Conservation (phyloP, 495 filamentous ascomycete species). For the Echria macrotheca region DNA sequence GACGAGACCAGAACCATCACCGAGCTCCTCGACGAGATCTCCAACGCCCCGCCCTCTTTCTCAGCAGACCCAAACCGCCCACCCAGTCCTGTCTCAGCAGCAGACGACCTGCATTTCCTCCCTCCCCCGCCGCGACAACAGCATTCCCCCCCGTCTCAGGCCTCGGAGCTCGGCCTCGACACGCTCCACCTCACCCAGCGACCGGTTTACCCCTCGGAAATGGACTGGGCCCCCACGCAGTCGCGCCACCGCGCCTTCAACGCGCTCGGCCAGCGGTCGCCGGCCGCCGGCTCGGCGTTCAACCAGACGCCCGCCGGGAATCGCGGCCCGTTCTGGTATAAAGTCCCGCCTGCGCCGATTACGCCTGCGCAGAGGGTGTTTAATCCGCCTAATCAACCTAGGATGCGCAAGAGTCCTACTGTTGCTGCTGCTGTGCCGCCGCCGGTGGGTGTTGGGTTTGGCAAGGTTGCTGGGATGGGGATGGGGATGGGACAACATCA, state of each 20-base stretch:
- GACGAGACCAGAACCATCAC: slow-evolving; percentile 29
- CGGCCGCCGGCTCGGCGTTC: too few relatives aligned
- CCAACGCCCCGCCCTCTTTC: slow-evolving; percentile 6
- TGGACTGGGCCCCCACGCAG: slow-evolving; percentile 79
- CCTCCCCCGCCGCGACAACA: background rate
- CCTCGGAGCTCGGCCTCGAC: slow-evolving; percentile 12
- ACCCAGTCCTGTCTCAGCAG: slow-evolving; percentile 1
- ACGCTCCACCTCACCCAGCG: slow-evolving; percentile 10
- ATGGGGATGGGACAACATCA: background rate
- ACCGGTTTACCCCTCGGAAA: slow-evolving; percentile 45
- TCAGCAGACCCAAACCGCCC: background rate
- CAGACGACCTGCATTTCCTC: background rate
- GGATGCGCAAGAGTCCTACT: slow-evolving; percentile 38
- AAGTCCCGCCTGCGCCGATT: slow-evolving; percentile 59
- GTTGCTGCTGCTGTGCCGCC: background rate
- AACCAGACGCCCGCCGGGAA: background rate
- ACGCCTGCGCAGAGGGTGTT: slow-evolving; percentile 58
- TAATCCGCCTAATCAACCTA: slow-evolving; percentile 51
- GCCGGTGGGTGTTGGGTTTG: background rate
- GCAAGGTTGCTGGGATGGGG: too few relatives aligned
- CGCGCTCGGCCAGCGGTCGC: slow-evolving; percentile 32
- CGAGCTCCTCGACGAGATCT: slow-evolving; percentile 41
- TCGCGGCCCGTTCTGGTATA: slow-evolving; percentile 47
- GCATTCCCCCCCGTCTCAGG: background rate
- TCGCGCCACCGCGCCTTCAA: slow-evolving; percentile 47